These are phyloP conservation scores for Paracorniculantispora psalliotae DNA, from an alignment of 2,329 filamentous ascomycete species.

Conservation along the genomic window DNA sequence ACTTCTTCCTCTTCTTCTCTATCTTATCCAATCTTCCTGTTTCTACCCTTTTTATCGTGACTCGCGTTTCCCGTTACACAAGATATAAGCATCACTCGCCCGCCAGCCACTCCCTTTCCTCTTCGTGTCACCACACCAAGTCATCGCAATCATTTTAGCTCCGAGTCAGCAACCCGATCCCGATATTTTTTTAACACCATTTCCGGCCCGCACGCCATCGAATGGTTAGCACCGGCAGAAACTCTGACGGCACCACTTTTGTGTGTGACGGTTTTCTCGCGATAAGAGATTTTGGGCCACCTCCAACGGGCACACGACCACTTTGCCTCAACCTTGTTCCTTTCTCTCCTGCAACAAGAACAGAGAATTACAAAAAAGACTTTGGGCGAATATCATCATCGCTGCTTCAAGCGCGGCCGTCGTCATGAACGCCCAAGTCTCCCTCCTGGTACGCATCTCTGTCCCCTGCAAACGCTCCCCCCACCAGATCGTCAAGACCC, in stretches of 20 bases:
- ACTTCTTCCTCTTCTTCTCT: background rate
- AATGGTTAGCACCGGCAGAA: too few species aligned
- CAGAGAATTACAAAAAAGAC: background rate
- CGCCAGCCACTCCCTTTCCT: background rate
- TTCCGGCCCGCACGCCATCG: background rate
- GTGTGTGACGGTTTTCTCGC: too few species aligned
- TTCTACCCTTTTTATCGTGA: too few species aligned
- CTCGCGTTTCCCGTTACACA: background rate
- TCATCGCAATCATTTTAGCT: background rate
- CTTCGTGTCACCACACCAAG: background rate
- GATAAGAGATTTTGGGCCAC: too few species aligned
- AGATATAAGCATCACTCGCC: background rate
- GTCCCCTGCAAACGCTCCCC: conserved; percentile 3
- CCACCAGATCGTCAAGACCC: background rate
- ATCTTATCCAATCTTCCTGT: background rate
- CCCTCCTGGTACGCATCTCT: conserved; percentile 45
- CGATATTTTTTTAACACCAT: background rate
- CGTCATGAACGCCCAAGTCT: conserved; percentile 54
- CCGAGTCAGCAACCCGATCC: background rate
- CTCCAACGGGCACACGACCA: too few species aligned
- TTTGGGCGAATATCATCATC: too few species aligned
- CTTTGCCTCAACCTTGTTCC: too few species aligned
- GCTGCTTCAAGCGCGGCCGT: background rate
- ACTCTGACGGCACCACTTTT: too few species aligned
- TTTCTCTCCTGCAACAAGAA: background rate